Base-by-base conservation (phyloP, 306 rosid species). In the Vigna reflexopilosa region DNA sequence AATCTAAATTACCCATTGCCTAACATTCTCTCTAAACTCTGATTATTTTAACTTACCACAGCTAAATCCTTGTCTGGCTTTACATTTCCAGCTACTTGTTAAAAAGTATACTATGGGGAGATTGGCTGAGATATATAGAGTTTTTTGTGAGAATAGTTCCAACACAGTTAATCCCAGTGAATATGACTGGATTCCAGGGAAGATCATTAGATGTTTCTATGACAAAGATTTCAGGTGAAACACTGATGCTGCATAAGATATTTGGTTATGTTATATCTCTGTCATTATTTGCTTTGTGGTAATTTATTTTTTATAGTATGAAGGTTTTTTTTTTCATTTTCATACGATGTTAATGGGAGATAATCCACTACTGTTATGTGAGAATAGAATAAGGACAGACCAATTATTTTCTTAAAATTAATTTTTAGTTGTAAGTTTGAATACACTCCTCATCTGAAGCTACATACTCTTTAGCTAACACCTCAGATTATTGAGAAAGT, bases 161-260 rank as follows among this genome's bases (percentile, higher is more conserved):
- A 87, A 85, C 55, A 76, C 87, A 9, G 83, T 76, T 78, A 83
- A 85, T 40, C 70, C 85, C 16, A 49, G 71, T 72, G 91, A 84
- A 38, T 93, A 78, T 83, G 88, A 83, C 65, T 91, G 99, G 99
- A 91, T 95, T 82, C 97, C 96, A 38, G 96, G 96, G 83, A 95
- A 88, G 94, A 88, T 95, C 87, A 88, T 95, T 80, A 88, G 96
- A 86, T 95, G 98, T 84, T 88, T 87, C 73, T 90, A 89, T 82
- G 98, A 95, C 88, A 93, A 87, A 89, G 98, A 95, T 86, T 93
- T 95, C 88, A 90, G 99, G 99, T 93, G 87, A 84, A 80, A 71
- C 56, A 10, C 44, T 76, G 61, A 16, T 78, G 49, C 80, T 66
- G 28, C 73, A 42, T 50, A 20, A 56, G 38, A 30, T 26, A 9